These are phyloP conservation scores for Colletotrichum aenigma DNA, from an alignment of 2,329 filamentous ascomycete genomes.

Conservation along the genomic window DNA sequence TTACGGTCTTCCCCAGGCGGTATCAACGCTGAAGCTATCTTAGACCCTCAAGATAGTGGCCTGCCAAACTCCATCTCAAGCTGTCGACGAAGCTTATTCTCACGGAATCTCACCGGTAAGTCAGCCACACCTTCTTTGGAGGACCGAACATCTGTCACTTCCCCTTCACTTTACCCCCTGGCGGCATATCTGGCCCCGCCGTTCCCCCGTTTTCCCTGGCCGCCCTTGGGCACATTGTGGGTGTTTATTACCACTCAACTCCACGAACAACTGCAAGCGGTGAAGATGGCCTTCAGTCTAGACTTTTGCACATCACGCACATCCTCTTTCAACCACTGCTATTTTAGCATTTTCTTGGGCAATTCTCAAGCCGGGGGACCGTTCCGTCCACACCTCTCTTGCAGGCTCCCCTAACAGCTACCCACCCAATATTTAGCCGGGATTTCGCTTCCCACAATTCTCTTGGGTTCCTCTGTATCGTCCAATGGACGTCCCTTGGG, in stretches of 20 bases:
- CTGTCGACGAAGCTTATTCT: constrained; percentile 15
- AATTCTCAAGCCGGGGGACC: neutral
- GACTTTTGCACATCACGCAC: constrained; percentile 3
- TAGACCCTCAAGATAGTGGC: neutral
- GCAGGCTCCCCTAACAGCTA: neutral
- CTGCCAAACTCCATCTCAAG: neutral
- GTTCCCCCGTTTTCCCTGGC: neutral
- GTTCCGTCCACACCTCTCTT: constrained; percentile 16
- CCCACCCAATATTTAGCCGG: constrained; percentile 19
- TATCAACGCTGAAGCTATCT: constrained; percentile 4
- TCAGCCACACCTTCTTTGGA: constrained; percentile 10
- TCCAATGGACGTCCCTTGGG: constrained; percentile 16
- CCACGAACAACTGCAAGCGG: neutral
- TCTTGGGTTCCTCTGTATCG: neutral
- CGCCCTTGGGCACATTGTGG: neutral
- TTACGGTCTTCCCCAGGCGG: neutral
- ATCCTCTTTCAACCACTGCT: constrained; percentile 5
- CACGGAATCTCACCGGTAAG: neutral
- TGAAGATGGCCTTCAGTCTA: constrained; percentile 11
- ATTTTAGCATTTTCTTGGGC: neutral
- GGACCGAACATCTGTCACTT: neutral
- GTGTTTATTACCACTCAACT: neutral
- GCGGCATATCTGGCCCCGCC: neutral
- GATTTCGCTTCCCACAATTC: constrained; percentile 10
- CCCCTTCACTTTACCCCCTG: neutral